Evolutionary conservation across 208 protist species (phyloP), one percentile per base, ranked within the genome.

Genomic region (Tritrichomonas musculus): DNA sequence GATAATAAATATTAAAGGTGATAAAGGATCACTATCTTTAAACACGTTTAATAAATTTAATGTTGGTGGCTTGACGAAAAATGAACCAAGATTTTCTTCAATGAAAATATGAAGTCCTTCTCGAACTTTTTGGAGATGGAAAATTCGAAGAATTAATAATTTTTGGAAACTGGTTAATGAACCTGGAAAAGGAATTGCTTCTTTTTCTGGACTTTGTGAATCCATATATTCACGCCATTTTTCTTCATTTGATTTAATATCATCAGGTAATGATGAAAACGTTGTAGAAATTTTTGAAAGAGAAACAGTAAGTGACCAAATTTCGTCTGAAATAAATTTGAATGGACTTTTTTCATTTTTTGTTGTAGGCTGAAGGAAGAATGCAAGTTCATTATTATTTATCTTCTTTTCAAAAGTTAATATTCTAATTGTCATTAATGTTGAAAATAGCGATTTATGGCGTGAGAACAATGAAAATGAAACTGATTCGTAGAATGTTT

Each of bases 1-100:
- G 53, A 99, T 96, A 92, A 99, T 99, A 95, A 99, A 99, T 97
- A 99, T 99, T 47, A 99, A 95, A 65, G 98, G 98, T 47, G 98
- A 99, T 39, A 96, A 96, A 3, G 97, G 96, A 80, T 95, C 97
- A 25, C 97, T 97, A 94, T 99, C 98, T 92, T 97, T 95, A 96
- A 97, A 99, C 49, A 98, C 98, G 13, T 97, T 94, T 36, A 96
- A 96, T 49, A 99, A n/a, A 60, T 92, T 60, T 97, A 93, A 97
- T 96, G 41, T 98, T 97, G 77, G 77, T 20, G 77, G 44, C 17
- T n/a, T 9, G 1, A 92, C n/a, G 44, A 92, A 92, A 22, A 41
- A 5, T 9, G 8, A 1, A 25, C 77, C 77, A 60, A 92, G 22
- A 2, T 5, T 64, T 39, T 33, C 27, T 22, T n/a, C 36, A n/a